Base-by-base conservation (phyloP, 106 monocot species). In the Dendrobium catenatum region DNA sequence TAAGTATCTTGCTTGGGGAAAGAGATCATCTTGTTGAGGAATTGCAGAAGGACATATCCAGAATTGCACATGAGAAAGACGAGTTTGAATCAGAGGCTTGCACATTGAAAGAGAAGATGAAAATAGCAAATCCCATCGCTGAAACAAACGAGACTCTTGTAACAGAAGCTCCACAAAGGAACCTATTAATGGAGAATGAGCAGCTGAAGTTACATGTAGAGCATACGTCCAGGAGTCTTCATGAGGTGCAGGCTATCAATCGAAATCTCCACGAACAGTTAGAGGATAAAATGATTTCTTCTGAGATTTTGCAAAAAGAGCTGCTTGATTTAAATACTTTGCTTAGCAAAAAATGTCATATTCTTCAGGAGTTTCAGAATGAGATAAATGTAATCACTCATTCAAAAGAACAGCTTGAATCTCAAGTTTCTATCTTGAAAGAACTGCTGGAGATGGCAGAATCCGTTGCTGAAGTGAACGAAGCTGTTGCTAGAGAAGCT, bases 401-500 rank as follows among this genome's bases (percentile, higher is more conserved):
- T 73, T 87, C 88, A 75, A 91, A 79, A 79, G 86, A 75, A 59
- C 64, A 77, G 5, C 80, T 93, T 24, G 58, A 78, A 67, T 83
- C 86, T 41, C 48, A 85, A 68, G 19, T 95, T 20, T 29, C 58
- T 70, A 56, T 68, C 76, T 81, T 95, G 82, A 89, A 88, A 83
- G 87, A 89, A 76, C 77, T 89, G 51, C 78, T 95, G 79, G 93
- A 93, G 76, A 91, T 91, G 90, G 86, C 91, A 55, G 84, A 91
- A 46, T 87, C 93, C 40, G 70, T 91, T 83, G 94, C 93, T 48
- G 91, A 90, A 85, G 98, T 93, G 87, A 87, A 95, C 82, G 91
- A 98, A 83, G 95, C 93, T 83, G 83, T 95, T 85, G 91, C 93
- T 74, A 87, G 55, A 13, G 98, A 95, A 88, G 88, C 88, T 80